Evolutionary conservation across 352 stramenopile species (phyloP).

Genomic region (Globisporangium solare): DNA sequence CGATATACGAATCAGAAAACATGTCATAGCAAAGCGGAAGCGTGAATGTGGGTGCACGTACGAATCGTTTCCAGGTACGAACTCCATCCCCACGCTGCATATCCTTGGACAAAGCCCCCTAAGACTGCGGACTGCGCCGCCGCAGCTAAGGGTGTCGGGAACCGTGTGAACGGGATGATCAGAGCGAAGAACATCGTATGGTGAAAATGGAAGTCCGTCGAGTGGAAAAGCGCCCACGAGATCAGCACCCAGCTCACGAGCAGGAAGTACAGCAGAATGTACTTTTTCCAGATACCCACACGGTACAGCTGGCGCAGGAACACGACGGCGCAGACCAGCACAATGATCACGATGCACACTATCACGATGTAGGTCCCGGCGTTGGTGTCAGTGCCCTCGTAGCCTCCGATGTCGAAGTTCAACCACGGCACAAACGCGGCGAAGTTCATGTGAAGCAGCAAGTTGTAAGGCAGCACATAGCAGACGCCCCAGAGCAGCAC

Average conservation of each 20-base stretch:
- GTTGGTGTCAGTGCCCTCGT: conserved; percentile 36
- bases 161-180: conserved; percentile 67
- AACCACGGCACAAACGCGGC: conserved; percentile 71
- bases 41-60: conserved; percentile 21
- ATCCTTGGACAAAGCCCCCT: conserved; percentile 69
- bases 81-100: conserved; percentile 67
- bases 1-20: neutral
- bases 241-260: conserved; percentile 30
- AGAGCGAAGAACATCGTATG: conserved; percentile 67
- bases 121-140: conserved; percentile 47
- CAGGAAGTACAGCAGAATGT: conserved; percentile 28
- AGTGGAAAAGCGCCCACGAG: conserved; percentile 54
- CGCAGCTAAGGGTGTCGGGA: conserved; percentile 48
- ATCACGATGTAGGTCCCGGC: conserved; percentile 63
- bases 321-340: conserved; percentile 21
- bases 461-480: conserved; percentile 66
- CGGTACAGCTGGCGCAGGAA: conserved; percentile 51
- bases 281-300: conserved; percentile 28
- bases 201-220: conserved; percentile 63
- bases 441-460: conserved; percentile 74
- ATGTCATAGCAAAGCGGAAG: neutral
- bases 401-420: conserved; percentile 64
- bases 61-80: conserved; percentile 61
- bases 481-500: conserved; percentile 51
- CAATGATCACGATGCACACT: conserved; percentile 27